These are phyloP conservation scores for Abeoforma whisleri DNA, from an alignment of 78 protist genomes.

Conservation along the genomic window DNA sequence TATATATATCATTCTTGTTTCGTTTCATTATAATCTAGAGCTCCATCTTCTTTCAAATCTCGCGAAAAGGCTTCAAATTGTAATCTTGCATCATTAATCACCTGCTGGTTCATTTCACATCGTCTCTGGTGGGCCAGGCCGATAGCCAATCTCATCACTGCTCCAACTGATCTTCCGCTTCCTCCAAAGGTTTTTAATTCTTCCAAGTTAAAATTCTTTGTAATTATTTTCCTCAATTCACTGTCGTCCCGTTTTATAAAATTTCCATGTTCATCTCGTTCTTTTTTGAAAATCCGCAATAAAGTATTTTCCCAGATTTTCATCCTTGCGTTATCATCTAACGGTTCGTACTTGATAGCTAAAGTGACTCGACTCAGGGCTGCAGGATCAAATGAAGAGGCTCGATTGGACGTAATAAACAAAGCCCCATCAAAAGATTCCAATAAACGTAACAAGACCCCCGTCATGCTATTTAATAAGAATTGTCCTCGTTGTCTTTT, in stretches of 20 bases:
- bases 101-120: constrained; percentile 9
- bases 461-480: constrained; percentile 37
- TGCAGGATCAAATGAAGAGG: constrained; percentile 43
- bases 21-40: not conserved
- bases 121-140: not conserved
- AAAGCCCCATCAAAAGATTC: constrained; percentile 43
- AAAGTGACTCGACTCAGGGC: constrained; percentile 47
- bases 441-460: constrained; percentile 43
- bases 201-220: not conserved
- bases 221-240: not conserved
- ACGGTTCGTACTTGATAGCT: constrained; percentile 45
- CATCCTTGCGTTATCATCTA: not conserved
- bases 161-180: constrained; percentile 1
- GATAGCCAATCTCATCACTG: constrained; percentile 6
- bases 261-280: not conserved
- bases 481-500: constrained; percentile 34
- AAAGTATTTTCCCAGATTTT: constrained; percentile 10
- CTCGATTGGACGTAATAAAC: constrained; percentile 54
- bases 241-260: not conserved
- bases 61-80: constrained; percentile 1
- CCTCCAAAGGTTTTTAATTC: constrained; percentile 12
- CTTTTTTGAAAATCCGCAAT: not conserved
- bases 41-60: not conserved
- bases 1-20: not conserved
- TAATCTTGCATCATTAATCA: constrained; percentile 4